Base-by-base conservation (phyloP, 257 asterid species). In the Solanum sparsipilum region DNA sequence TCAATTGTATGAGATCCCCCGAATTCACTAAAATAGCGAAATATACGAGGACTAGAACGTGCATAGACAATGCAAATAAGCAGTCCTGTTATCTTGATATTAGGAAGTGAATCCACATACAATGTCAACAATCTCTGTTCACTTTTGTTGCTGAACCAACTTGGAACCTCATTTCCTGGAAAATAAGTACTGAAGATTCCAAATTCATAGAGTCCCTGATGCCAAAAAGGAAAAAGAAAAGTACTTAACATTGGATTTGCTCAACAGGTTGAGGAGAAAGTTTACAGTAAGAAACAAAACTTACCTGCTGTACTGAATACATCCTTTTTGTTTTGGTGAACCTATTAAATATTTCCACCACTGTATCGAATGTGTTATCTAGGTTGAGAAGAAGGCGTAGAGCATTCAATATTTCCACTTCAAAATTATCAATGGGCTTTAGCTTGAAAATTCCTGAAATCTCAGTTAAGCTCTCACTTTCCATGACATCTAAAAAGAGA, bases 191-290 rank as follows among this genome's bases (percentile, higher is more conserved):
- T 87, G 70, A 79, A 87, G 32, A 87, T 87, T 31, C 89, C 89
- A 87, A 87, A 87, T 87, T 87, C 86, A 36, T 79, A 60, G n/a
- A 87, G 86, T 78, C 89, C 89, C 89, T 87, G 58, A 79, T 25
- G 16, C 16, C 84, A 27, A 25, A 44, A 15, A 7, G 27, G 31
- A 36, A 58, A 31, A 81, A 27, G 58, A 23, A 71, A 9, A 70
- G 16, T 27, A 7, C 7, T 41, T 41, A 3, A 32, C 9, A 58
- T 25, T 25, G 84, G 15, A 79, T 44, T 5, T 7, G 65, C 65
- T 25, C n/a, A 25, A 78, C 84, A 41, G 38, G 84, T 79, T 7
- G 65, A 41, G 36, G 84, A 76, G 60, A 38, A n/a, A 41, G 9
- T 79, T 79, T 4, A 79, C 36, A 41, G 15, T 41, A 15, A 39